Evolutionary conservation across 2,329 filamentous ascomycete genomes (phyloP), one percentile per base, ranked within the genome.

Genomic region (Beauveria pseudobassiana): DNA sequence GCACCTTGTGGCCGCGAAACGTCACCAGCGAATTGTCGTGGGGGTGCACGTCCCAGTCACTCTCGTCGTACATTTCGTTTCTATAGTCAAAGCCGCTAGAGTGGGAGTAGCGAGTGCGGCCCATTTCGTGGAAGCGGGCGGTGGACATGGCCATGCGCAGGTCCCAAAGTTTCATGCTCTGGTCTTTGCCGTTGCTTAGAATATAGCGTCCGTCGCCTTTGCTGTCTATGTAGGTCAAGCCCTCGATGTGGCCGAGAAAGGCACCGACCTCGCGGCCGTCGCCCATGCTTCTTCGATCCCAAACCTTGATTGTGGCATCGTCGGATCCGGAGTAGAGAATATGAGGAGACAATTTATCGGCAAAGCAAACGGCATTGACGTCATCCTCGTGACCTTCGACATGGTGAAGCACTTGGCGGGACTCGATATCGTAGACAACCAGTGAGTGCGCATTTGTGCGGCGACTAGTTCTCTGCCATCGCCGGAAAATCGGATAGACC

Each of bases 91-190:
- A 93, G 64, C 82, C 79, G 50, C 82, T 84, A 26, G 72, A 72
- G 24, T 73, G 73, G 1, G 82, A 84, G 68, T 83, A 79, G 46
- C 78, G 74, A n/a, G 78, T 75, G 5, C 83, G 80, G 64, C 86
- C 79, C 59, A 86, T 76, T 38, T 78, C 74, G 51, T 81, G 78
- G 63, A 85, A 89, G 58, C 81, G 78, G 40, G 87, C 82, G 1
- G 88, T 88, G 5, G 86, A 86, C 80, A 95, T 90, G 82, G 92
- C 93, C 81, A 90, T 96, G 57, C 93, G 83, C 61, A 97, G 73
- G 73, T 99, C 95, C 95, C 95, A 99, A 0, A 99, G 82, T 75
- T 98, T 98, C 85, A 96, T 96, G 48, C 88, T 93, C 74, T 98
- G 95, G 71, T 99, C 95, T 72, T 98, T 99, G 64, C 87, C 91